Conservation (phyloP, 2,329 filamentous ascomycete species). For the Paramyrothecium roridum region DNA sequence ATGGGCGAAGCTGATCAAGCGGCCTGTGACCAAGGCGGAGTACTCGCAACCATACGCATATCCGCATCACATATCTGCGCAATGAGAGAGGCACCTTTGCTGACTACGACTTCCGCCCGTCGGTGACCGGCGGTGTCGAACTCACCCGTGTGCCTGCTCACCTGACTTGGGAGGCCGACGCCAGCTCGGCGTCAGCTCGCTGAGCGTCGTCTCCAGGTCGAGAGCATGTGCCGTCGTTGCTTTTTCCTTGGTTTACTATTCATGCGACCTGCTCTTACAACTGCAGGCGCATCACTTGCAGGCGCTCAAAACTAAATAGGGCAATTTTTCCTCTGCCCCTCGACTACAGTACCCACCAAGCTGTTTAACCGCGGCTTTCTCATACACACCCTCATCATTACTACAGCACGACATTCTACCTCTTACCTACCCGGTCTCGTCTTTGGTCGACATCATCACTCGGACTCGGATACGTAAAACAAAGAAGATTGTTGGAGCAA, state of each 20-base stretch:
- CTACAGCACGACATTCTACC: not conserved
- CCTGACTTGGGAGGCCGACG: too few relatives aligned
- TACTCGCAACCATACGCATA: slow-evolving; percentile 10
- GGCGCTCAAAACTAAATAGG: not conserved
- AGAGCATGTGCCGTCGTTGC: too few relatives aligned
- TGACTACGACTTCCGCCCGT: not conserved
- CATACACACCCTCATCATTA: not conserved
- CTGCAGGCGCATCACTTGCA: not conserved
- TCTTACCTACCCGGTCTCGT: too few relatives aligned
- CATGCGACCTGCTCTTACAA: too few relatives aligned
- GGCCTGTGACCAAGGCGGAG: slow-evolving; percentile 23
- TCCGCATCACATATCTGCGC: slow-evolving; percentile 21
- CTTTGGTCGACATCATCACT: too few relatives aligned
- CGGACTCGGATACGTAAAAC: too few relatives aligned
- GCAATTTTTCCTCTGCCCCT: not conserved
- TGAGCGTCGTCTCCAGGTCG: not conserved
- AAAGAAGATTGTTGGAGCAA: too few relatives aligned
- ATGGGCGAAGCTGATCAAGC: slow-evolving; percentile 34
- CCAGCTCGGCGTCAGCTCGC: not conserved
- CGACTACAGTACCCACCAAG: not conserved
- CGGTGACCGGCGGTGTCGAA: not conserved
- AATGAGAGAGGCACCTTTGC: slow-evolving; percentile 11
- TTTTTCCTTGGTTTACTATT: too few relatives aligned
- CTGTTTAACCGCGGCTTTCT: not conserved
- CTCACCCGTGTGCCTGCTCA: too few relatives aligned